phyloP scores from a whole-genome alignment of 2,329 filamentous ascomycete genomes.

The Colletotrichum sp. region DNA sequence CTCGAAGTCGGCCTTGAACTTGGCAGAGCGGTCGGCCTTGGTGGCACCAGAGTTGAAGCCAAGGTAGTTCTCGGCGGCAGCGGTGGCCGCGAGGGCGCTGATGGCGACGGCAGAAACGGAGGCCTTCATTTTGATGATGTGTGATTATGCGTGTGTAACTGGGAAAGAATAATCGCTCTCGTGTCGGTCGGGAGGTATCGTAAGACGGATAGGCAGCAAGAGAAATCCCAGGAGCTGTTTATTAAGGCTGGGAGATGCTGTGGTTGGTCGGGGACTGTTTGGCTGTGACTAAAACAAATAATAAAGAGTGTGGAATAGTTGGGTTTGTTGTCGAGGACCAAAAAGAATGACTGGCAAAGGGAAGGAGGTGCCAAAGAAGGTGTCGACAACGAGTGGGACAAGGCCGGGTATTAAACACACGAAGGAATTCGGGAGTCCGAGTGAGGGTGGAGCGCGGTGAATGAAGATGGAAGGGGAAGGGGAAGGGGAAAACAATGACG shows the following conservation, averaged over 20 bases:
- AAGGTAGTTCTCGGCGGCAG: constrained; percentile 52
- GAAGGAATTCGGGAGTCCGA: background rate
- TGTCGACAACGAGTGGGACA: constrained; percentile 6
- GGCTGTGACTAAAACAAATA: constrained; percentile 4
- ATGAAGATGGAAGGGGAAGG: background rate
- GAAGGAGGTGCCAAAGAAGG: background rate
- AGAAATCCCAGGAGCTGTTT: background rate
- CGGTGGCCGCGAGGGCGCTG: constrained; percentile 43
- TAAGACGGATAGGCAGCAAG: background rate
- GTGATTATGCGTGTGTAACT: background rate
- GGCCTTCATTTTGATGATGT: constrained; percentile 38
- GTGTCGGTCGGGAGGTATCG: background rate
- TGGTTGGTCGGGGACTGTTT: constrained; percentile 1
- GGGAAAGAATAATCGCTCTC: background rate
- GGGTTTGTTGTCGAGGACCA: constrained; percentile 9
- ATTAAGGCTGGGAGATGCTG: background rate
- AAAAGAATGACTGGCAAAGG: constrained; percentile 15
- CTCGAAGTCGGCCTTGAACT: constrained; percentile 56
- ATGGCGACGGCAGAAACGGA: constrained; percentile 39
- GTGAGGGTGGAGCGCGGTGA: background rate
- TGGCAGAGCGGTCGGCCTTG: constrained; percentile 50
- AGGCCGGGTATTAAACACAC: constrained; percentile 14
- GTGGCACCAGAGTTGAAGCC: constrained; percentile 60
- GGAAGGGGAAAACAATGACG: constrained; percentile 15
- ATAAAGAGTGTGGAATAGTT: constrained; percentile 10